Conservation (phyloP, 208 protist genomes). For the Angomonas ambiguus region DNA sequence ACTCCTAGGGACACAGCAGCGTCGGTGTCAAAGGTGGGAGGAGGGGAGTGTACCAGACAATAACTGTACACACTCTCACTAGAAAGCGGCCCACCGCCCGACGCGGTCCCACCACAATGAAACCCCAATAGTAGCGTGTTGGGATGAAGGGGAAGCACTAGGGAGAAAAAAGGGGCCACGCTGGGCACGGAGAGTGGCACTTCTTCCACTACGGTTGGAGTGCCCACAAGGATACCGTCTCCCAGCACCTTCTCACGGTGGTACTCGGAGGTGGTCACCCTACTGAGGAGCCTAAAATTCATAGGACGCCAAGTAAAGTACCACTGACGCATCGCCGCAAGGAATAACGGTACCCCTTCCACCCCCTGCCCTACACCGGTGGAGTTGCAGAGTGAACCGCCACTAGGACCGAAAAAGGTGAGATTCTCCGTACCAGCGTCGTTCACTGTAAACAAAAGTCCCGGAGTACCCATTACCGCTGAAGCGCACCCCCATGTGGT, state of each 20-base stretch:
- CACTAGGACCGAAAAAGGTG: constrained; percentile 62
- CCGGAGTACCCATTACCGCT: constrained; percentile 78
- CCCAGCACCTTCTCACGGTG: background rate
- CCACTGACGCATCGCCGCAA: constrained; percentile 43
- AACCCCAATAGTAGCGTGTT: background rate
- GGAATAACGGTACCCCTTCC: constrained; percentile 36
- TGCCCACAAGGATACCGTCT: background rate
- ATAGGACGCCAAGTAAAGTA: constrained; percentile 74
- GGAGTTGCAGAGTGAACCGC: background rate
- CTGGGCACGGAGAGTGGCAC: background rate
- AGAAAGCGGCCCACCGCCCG: too few relatives aligned
- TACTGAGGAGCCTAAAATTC: constrained; percentile 40
- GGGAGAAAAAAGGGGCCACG: background rate
- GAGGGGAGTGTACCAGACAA: constrained; percentile 49
- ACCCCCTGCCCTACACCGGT: background rate
- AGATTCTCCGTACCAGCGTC: constrained; percentile 57
- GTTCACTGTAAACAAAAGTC: constrained; percentile 84
- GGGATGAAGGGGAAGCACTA: background rate
- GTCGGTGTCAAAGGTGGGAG: constrained; percentile 39
- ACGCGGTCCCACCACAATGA: too few relatives aligned
- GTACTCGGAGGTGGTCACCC: background rate
- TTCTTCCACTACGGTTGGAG: background rate
- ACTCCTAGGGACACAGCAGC: constrained; percentile 58
- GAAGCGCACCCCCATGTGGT: constrained; percentile 20
- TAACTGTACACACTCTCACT: constrained; percentile 49